phyloP scores from a whole-genome alignment of 257 asterid species.

The Jacaranda mimosifolia region DNA sequence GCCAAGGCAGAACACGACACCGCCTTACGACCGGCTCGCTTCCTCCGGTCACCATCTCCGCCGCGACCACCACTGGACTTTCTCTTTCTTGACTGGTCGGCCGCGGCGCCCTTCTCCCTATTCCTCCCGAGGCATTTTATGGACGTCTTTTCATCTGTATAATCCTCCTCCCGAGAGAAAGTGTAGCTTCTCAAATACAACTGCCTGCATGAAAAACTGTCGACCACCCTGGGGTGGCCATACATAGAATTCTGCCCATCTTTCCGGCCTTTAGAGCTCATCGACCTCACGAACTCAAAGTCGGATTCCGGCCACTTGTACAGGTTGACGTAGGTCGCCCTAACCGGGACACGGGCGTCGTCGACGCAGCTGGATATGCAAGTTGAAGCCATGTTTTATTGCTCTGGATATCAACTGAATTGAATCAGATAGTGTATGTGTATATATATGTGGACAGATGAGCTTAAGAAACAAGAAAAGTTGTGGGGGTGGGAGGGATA shows the following conservation, averaged over 20 bases:
- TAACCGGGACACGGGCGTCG: constrained; percentile 58
- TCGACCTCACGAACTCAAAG: constrained; percentile 72
- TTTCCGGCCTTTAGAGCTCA: constrained; percentile 49
- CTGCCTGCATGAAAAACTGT: constrained; percentile 85
- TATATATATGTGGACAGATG: not conserved
- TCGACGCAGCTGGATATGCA: constrained; percentile 56
- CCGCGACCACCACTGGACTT: constrained; percentile 28
- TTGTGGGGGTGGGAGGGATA: not conserved
- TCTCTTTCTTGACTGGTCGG: not conserved
- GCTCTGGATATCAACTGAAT: not conserved
- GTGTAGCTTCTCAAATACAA: constrained; percentile 84
- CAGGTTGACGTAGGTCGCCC: constrained; percentile 66
- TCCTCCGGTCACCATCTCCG: constrained; percentile 36
- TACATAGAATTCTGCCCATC: not conserved
- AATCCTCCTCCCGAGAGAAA: constrained; percentile 72
- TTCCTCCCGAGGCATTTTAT: constrained; percentile 56
- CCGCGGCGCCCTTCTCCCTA: not conserved
- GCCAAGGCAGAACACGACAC: constrained; percentile 53
- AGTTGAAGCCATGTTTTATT: constrained; percentile 49
- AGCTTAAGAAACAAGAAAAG: not conserved
- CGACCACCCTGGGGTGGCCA: constrained; percentile 67
- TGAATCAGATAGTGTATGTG: not conserved
- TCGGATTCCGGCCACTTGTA: constrained; percentile 76
- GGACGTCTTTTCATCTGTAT: constrained; percentile 39
- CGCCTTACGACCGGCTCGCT: constrained; percentile 46